phyloP scores from a whole-genome alignment of 2,329 filamentous ascomycete genomes.

The Aspergillus ibericus region DNA sequence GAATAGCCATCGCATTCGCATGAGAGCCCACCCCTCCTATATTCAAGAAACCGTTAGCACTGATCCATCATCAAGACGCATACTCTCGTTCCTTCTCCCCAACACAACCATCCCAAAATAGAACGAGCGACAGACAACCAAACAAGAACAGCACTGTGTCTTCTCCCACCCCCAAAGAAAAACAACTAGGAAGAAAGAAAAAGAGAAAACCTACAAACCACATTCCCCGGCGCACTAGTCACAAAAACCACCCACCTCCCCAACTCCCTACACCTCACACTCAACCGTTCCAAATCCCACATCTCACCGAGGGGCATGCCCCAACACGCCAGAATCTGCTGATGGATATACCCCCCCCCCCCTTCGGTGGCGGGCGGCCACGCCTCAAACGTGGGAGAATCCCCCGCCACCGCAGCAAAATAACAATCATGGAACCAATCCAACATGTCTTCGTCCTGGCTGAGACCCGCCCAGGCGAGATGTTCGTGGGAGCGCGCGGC shows the following conservation, averaged over 20 bases:
- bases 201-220: conserved; percentile 33
- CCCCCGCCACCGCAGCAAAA: conserved; percentile 65
- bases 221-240: conserved; percentile 44
- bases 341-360: conserved; percentile 35
- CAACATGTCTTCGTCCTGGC: conserved; percentile 56
- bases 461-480: conserved; percentile 51
- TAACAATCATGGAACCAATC: conserved; percentile 70
- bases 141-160: no score
- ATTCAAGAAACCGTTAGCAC: neutral
- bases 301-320: conserved; percentile 49
- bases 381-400: conserved; percentile 64
- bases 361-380: conserved; percentile 53
- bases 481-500: conserved; percentile 39
- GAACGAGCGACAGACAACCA: neutral
- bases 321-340: conserved; percentile 46
- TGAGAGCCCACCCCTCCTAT: conserved; percentile 35
- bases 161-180: neutral
- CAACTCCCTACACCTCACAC: conserved; percentile 35
- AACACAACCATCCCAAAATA: neutral
- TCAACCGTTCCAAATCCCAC: conserved; percentile 45
- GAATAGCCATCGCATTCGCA: conserved; percentile 36
- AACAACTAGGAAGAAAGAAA: neutral
- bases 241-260: conserved; percentile 45
- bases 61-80: neutral
- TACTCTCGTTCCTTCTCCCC: neutral